Conservation (phyloP, 495 filamentous ascomycete species). For the Tuber indicum region DNA sequence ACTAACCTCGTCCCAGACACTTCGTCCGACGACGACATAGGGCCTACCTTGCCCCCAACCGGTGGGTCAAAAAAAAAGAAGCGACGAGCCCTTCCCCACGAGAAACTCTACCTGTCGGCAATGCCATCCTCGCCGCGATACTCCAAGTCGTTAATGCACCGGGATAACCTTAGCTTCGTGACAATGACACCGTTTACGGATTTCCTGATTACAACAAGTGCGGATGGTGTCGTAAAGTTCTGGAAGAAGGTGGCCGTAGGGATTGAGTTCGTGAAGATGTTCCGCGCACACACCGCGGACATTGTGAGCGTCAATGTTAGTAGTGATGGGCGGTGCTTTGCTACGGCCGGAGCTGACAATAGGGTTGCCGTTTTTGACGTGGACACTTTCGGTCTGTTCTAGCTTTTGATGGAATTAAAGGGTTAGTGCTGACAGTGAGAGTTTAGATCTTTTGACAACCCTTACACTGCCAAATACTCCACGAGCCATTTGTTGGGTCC, state of each 20-base stretch:
- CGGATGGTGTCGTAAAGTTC: constrained; percentile 94
- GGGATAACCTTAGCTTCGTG: constrained; percentile 80
- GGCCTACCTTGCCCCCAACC: constrained; percentile 71
- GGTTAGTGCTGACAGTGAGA: constrained; percentile 10
- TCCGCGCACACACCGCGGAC: constrained; percentile 79
- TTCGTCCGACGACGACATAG: constrained; percentile 91
- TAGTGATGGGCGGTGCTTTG: constrained; percentile 87
- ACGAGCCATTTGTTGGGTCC: constrained; percentile 85
- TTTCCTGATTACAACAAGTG: constrained; percentile 86
- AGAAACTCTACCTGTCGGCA: constrained; percentile 82
- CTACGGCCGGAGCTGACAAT: constrained; percentile 76
- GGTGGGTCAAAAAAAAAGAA: constrained; percentile 55
- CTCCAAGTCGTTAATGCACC: constrained; percentile 97
- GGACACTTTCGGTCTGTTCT: constrained; percentile 66
- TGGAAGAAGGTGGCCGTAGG: constrained; percentile 94
- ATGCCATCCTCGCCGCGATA: constrained; percentile 77
- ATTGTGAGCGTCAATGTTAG: constrained; percentile 76
- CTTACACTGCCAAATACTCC: constrained; percentile 67
- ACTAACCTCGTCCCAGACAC: constrained; percentile 49
- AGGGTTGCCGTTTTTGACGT: constrained; percentile 96
- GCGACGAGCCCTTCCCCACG: constrained; percentile 75
- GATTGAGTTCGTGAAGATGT: constrained; percentile 97
- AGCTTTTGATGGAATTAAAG: not conserved
- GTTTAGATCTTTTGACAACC: constrained; percentile 69
- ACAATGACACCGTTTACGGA: constrained; percentile 84